Conservation (phyloP, 164 flowering plant genomes). For the Tinospora cordifolia region DNA sequence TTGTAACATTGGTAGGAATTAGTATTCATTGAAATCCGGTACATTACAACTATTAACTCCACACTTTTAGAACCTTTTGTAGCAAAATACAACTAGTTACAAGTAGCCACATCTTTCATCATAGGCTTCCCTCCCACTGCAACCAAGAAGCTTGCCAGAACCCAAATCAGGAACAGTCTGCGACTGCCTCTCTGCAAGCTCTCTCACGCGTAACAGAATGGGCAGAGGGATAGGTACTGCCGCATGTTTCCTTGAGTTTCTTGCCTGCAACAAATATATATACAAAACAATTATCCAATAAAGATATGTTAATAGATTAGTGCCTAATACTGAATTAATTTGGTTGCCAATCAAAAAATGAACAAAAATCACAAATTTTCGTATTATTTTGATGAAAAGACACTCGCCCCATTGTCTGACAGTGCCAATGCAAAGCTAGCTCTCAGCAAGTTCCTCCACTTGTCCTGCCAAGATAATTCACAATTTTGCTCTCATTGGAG, state of each 20-base stretch:
- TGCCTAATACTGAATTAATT: neutral
- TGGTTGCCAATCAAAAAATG: neutral
- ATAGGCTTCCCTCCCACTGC: constrained; percentile 27
- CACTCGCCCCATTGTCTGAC: constrained; percentile 53
- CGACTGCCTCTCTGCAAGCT: constrained; percentile 74
- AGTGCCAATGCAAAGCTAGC: constrained; percentile 71
- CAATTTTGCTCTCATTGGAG: constrained; percentile 1
- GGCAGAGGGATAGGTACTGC: constrained; percentile 64
- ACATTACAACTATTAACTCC: neutral
- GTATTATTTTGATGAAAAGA: neutral
- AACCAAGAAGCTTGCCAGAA: constrained; percentile 29
- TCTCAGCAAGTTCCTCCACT: constrained; percentile 94
- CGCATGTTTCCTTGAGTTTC: constrained; percentile 48
- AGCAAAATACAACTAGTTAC: constrained; percentile 28
- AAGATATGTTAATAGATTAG: neutral
- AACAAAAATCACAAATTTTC: no score
- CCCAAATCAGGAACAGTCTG: constrained; percentile 34
- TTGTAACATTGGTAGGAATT: neutral
- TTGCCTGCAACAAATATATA: constrained; percentile 28
- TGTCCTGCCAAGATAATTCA: constrained; percentile 49
- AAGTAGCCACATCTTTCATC: constrained; percentile 47
- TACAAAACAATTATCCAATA: neutral
- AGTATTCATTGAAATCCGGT: neutral
- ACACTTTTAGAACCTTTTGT: neutral
- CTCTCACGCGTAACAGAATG: constrained; percentile 61